Percentiles rank a stretch among this genome's conserved stretches.
phyloP scores from a whole-genome alignment of 164 flowering plant genomes.

The Aristolochia californica region DNA sequence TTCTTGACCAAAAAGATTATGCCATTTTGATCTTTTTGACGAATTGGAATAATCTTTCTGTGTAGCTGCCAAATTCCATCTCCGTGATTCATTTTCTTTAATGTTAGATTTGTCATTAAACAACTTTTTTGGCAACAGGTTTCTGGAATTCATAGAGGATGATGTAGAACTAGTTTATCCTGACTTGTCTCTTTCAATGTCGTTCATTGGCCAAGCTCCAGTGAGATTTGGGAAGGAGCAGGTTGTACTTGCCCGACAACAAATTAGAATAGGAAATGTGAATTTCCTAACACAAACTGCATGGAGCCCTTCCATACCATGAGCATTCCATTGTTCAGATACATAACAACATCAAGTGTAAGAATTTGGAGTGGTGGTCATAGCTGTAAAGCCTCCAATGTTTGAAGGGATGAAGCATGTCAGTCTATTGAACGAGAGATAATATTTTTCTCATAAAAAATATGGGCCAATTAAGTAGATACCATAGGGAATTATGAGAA shows the following conservation, averaged over 20 bases:
- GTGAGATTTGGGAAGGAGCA: conserved; percentile 20
- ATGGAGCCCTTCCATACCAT: conserved; percentile 39
- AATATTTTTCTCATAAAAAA: no score
- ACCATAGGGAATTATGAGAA: no score
- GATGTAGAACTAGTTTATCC: conserved; percentile 21
- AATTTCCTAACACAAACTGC: no score
- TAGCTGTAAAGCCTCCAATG: conserved; percentile 27
- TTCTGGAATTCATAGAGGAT: conserved; percentile 23
- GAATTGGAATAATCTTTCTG: conserved; percentile 35
- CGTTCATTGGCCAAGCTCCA: conserved; percentile 35
- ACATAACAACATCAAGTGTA: conserved; percentile 10
- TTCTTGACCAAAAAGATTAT: no score
- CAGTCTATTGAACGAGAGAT: conserved; percentile 31
- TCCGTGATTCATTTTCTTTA: conserved; percentile 17
- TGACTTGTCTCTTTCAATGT: conserved; percentile 36
- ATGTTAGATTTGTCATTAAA: conserved; percentile 36
- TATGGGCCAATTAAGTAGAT: no score
- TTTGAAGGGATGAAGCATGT: conserved; percentile 26
- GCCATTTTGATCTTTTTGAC: no score
- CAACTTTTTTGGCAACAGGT: conserved; percentile 24
- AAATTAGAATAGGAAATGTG: no score
- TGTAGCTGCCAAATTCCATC: conserved; percentile 31
- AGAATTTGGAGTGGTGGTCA: conserved; percentile 22
- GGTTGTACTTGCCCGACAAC: conserved; percentile 24
- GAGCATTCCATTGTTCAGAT: conserved; percentile 23